Conservation (phyloP, 2,329 filamentous ascomycete species). For the Curvularia hawaiiensis region DNA sequence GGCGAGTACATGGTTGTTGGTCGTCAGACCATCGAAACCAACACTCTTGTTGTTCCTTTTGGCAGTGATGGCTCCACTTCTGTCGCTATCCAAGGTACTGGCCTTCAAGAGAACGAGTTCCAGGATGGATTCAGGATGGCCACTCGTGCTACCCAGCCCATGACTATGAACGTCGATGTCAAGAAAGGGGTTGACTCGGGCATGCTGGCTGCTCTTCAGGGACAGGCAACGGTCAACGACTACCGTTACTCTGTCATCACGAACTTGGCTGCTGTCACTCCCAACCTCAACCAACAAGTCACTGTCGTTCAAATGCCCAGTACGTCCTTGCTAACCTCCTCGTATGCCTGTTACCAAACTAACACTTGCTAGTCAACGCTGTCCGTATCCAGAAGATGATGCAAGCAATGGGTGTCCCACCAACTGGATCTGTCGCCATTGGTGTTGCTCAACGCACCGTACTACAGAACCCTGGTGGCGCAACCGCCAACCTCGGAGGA, state of each 20-base stretch:
- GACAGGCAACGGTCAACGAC: slow-evolving; percentile 40
- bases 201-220: slow-evolving; percentile 43
- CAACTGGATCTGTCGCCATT: slow-evolving; percentile 41
- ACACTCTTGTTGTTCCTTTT: slow-evolving; percentile 41
- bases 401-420: slow-evolving; percentile 38
- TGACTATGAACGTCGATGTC: slow-evolving; percentile 45
- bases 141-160: slow-evolving; percentile 42
- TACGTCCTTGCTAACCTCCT: slow-evolving; percentile 19
- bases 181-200: slow-evolving; percentile 41
- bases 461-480: slow-evolving; percentile 45
- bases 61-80: slow-evolving; percentile 31
- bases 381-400: slow-evolving; percentile 45
- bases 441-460: slow-evolving; percentile 45
- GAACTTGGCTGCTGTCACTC: slow-evolving; percentile 41
- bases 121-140: slow-evolving; percentile 47
- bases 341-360: slow-evolving; percentile 5
- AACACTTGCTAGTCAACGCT: slow-evolving; percentile 39
- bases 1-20: slow-evolving; percentile 48
- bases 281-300: slow-evolving; percentile 43
- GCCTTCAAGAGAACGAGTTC: slow-evolving; percentile 48
- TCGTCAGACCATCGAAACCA: slow-evolving; percentile 45
- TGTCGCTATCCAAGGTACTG: slow-evolving; percentile 42
- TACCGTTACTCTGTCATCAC: slow-evolving; percentile 44
- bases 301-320: slow-evolving; percentile 46
- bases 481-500: slow-evolving; percentile 37